Evolutionary conservation across 345 rosid genomes (phyloP).

Genomic region (Lepidium aucheri): DNA sequence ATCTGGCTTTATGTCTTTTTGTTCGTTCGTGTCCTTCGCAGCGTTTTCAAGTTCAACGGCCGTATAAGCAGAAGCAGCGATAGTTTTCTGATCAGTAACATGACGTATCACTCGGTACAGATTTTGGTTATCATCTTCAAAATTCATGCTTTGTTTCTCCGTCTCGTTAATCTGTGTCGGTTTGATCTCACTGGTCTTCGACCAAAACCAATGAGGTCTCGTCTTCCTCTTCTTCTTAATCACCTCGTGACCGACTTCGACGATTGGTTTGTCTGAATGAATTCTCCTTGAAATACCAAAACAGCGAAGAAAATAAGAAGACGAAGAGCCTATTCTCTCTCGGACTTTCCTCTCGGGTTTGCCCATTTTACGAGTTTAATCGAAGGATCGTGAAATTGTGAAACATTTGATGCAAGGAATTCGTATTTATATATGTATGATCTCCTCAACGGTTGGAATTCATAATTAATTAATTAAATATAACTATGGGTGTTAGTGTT

Average conservation of each 20-base stretch:
- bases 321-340: slow-evolving; percentile 3
- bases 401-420: not conserved
- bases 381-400: not conserved
- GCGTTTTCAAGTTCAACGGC: slow-evolving; percentile 16
- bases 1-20: slow-evolving; percentile 18
- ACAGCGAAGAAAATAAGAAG: slow-evolving; percentile 30
- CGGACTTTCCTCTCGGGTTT: slow-evolving; percentile 11
- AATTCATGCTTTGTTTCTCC: not conserved
- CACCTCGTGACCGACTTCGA: not conserved
- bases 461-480: not conserved
- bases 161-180: slow-evolving; percentile 21
- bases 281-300: slow-evolving; percentile 35
- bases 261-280: not conserved
- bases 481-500: not conserved
- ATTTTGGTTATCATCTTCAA: slow-evolving; percentile 1
- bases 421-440: not conserved
- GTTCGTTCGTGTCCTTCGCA: not conserved
- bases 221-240: not conserved
- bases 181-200: slow-evolving; percentile 27
- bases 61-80: not conserved
- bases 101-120: not conserved
- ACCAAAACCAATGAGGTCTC: slow-evolving; percentile 7
- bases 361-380: slow-evolving; percentile 23
- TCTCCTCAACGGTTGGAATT: not conserved
- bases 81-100: not conserved